Evolutionary conservation across 225 moss, liverwort and hornwort genomes (phyloP).

Genomic region (Straminergon stramineum): DNA sequence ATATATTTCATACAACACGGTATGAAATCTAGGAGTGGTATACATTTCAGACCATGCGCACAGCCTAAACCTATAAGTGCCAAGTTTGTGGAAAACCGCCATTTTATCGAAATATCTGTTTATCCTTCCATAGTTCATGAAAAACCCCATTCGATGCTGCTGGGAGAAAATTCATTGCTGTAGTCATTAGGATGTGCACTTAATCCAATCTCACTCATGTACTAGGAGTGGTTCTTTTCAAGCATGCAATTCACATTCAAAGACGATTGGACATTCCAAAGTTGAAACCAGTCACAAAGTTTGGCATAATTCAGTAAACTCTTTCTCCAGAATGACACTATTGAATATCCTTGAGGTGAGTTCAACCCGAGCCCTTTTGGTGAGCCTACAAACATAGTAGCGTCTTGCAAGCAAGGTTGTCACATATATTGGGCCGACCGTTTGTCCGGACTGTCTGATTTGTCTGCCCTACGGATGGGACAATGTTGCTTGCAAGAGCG

Average conservation of each 20-base stretch:
- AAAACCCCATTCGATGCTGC: neutral
- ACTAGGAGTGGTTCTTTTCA: neutral
- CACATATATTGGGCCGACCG: no score
- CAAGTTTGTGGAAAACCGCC: no score
- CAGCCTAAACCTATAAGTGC: no score
- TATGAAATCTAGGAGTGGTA: no score
- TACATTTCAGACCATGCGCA: no score
- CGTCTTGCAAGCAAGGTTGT: neutral
- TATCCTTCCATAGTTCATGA: no score
- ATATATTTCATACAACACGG: no score
- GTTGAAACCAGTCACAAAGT: neutral
- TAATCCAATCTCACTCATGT: neutral
- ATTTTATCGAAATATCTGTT: no score
- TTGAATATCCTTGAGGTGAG: neutral
- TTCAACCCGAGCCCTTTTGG: neutral
- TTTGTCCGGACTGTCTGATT: neutral
- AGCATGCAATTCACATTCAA: neutral
- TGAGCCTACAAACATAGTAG: neutral
- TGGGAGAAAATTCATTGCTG: neutral
- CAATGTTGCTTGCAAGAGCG: neutral
- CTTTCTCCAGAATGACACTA: neutral
- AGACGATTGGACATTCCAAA: neutral
- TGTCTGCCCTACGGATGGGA: neutral
- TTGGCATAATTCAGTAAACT: neutral
- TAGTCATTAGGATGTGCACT: neutral